Evolutionary conservation across 495 filamentous ascomycete species (phyloP).

Genomic region (Talaromyces proteolyticus): DNA sequence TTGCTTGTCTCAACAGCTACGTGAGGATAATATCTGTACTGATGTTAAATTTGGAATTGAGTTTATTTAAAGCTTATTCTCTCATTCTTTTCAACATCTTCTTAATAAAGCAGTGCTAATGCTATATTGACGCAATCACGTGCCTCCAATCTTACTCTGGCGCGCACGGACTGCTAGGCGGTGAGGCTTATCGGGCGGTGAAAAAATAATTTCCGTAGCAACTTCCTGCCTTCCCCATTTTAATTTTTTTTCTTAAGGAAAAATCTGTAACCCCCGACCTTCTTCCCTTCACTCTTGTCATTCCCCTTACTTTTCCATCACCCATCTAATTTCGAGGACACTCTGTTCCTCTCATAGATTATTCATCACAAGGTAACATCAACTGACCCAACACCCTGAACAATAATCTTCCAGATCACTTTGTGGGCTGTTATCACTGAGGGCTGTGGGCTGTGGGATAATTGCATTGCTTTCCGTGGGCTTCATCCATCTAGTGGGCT

Average conservation of each 20-base stretch:
- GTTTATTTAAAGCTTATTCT: no score
- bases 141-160: background rate
- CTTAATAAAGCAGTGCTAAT: no score
- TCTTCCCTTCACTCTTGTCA: slow-evolving; percentile 5
- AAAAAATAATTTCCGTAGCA: slow-evolving; percentile 4
- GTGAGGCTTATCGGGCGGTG: slow-evolving; percentile 8
- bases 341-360: slow-evolving; percentile 12
- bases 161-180: background rate
- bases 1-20: no score
- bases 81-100: no score
- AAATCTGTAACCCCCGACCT: background rate
- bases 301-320: slow-evolving; percentile 11
- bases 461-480: slow-evolving; percentile 36
- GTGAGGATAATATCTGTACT: no score
- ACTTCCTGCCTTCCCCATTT: background rate
- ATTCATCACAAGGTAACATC: background rate
- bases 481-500: slow-evolving; percentile 22
- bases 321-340: slow-evolving; percentile 8
- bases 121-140: no score
- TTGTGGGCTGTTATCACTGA: slow-evolving; percentile 43
- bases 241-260: slow-evolving; percentile 1
- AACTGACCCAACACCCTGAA: slow-evolving; percentile 6
- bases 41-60: no score
- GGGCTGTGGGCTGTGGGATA: slow-evolving; percentile 44
- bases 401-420: slow-evolving; percentile 26